A percentile compares a stretch with the other conserved stretches of the same genome.
These are phyloP conservation scores for Fraxinus sp. DNA, from an alignment of 305 asterid genomes.

Conservation along the genomic window DNA sequence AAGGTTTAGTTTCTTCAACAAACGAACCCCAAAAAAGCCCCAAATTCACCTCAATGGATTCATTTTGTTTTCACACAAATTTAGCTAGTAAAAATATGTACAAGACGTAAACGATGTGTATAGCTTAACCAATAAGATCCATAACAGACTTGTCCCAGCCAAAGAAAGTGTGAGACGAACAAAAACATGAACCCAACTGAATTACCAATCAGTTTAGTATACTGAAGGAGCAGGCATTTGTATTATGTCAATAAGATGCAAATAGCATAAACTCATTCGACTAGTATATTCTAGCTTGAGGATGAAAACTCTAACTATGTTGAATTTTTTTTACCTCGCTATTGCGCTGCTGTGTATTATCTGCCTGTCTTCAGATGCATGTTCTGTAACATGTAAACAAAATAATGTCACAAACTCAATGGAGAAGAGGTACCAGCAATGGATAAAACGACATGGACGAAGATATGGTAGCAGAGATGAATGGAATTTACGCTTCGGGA, in stretches of 20 bases:
- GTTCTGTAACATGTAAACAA: neutral
- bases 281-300: neutral
- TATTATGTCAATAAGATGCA: neutral
- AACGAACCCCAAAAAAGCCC: neutral
- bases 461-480: slow-evolving; percentile 37
- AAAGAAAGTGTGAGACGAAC: slow-evolving; percentile 27
- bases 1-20: neutral
- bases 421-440: slow-evolving; percentile 40
- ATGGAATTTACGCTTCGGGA: slow-evolving; percentile 58
- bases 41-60: slow-evolving; percentile 5
- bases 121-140: slow-evolving; percentile 19
- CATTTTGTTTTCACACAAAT: neutral
- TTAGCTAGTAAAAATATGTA: neutral
- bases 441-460: slow-evolving; percentile 44
- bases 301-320: slow-evolving; percentile 30
- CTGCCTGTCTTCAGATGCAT: slow-evolving; percentile 31
- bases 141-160: slow-evolving; percentile 38
- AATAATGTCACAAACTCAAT: slow-evolving; percentile 10
- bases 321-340: slow-evolving; percentile 9
- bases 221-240: slow-evolving; percentile 19
- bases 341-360: slow-evolving; percentile 27
- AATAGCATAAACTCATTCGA: slow-evolving; percentile 3
- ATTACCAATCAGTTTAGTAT: slow-evolving; percentile 26
- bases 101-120: slow-evolving; percentile 24
- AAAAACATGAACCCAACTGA: slow-evolving; percentile 45